Evolutionary conservation across 441 rosid species (phyloP).

Genomic region (Populus hybrid): DNA sequence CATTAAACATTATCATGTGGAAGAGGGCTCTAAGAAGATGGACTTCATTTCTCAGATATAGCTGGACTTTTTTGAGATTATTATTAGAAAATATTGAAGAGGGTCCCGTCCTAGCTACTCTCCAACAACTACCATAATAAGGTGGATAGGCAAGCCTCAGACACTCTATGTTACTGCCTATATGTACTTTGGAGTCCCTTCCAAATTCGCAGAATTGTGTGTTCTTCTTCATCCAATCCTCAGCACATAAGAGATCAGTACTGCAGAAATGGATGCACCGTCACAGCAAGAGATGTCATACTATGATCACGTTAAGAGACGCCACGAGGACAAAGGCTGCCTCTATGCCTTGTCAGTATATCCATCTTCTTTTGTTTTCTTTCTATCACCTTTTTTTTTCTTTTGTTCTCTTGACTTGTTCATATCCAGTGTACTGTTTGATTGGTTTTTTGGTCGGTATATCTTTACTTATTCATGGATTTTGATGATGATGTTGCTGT

Average conservation of each 20-base stretch:
- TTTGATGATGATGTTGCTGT: background rate
- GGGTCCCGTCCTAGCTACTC: background rate
- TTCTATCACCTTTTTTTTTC: background rate
- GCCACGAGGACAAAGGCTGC: slow-evolving; percentile 45
- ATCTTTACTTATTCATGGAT: background rate
- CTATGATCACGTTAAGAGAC: slow-evolving; percentile 36
- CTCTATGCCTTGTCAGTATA: slow-evolving; percentile 39
- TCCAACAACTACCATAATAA: too few relatives aligned
- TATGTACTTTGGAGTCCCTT: too few relatives aligned
- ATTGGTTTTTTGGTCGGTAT: background rate
- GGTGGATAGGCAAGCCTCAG: too few relatives aligned
- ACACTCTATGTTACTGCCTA: too few relatives aligned
- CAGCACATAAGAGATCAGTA: background rate
- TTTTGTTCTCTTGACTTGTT: background rate
- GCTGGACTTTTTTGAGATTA: background rate
- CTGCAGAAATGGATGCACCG: slow-evolving; percentile 41
- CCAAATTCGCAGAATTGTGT: background rate
- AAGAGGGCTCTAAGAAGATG: too few relatives aligned
- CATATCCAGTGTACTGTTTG: background rate
- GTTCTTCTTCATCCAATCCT: background rate
- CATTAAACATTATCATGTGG: background rate
- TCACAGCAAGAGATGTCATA: slow-evolving; percentile 38
- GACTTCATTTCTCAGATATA: too few relatives aligned
- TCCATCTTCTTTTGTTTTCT: background rate
- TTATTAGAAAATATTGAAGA: background rate